Conservation (phyloP, 495 filamentous ascomycete species). For the Penicillium herquei region DNA sequence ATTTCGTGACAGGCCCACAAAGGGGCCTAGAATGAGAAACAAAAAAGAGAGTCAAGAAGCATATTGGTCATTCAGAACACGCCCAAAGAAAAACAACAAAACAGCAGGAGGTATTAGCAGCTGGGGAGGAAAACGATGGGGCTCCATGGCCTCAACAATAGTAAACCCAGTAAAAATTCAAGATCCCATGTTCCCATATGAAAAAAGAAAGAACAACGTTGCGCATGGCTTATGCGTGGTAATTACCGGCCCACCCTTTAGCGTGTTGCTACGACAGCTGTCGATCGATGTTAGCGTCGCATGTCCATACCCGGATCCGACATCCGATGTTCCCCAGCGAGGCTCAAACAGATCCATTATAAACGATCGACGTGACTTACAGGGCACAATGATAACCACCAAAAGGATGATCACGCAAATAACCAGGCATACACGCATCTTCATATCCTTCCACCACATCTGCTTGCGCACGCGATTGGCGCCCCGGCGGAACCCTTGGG, state of each 20-base stretch:
- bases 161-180: constrained; percentile 30
- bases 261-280: constrained; percentile 29
- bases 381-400: constrained; percentile 88
- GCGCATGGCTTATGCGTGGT: constrained; percentile 17
- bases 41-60: constrained; percentile 27
- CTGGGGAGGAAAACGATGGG: constrained; percentile 35
- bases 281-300: constrained; percentile 17
- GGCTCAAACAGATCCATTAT: not conserved
- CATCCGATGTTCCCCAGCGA: not conserved
- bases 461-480: constrained; percentile 94
- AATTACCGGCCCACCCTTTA: constrained; percentile 16
- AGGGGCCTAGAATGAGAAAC: not conserved
- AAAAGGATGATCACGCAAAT: constrained; percentile 84
- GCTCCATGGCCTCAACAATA: constrained; percentile 33
- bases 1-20: constrained; percentile 30
- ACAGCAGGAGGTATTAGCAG: constrained; percentile 46
- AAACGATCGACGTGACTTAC: constrained; percentile 45
- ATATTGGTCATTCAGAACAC: constrained; percentile 44
- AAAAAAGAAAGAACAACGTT: constrained; percentile 27
- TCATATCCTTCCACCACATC: constrained; percentile 98
- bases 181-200: constrained; percentile 31
- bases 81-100: constrained; percentile 39
- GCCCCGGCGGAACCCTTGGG: constrained; percentile 90
- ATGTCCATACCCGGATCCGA: not conserved
- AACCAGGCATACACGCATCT: constrained; percentile 96